These are phyloP conservation scores for Raffaelea ambrosiae DNA, from an alignment of 2,329 filamentous ascomycete genomes.

Conservation along the genomic window DNA sequence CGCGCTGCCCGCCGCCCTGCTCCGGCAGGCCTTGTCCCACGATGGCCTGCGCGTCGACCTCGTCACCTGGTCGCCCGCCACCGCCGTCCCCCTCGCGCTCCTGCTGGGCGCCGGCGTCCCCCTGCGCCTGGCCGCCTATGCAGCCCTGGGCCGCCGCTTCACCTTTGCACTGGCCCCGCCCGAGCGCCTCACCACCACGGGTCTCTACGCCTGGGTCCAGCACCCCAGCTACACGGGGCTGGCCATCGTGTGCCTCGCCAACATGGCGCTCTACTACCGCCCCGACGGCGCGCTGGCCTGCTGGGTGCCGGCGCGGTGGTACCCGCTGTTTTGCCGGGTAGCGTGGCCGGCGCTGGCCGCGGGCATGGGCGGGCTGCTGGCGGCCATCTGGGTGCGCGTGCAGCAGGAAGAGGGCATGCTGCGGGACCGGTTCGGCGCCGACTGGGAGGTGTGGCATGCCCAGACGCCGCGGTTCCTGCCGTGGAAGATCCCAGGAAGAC, in stretches of 20 bases:
- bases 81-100: constrained; percentile 1
- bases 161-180: constrained; percentile 2
- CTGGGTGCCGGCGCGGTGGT: neutral
- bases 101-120: neutral
- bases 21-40: neutral
- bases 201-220: constrained; percentile 2
- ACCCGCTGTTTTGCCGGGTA: no score
- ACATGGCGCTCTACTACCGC: neutral
- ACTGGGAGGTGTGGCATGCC: constrained; percentile 3
- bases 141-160: constrained; percentile 1
- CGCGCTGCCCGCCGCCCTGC: neutral
- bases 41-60: neutral
- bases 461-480: constrained; percentile 2
- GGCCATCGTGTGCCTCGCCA: neutral
- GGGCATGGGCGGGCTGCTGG: neutral
- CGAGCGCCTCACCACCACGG: neutral
- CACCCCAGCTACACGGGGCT: constrained; percentile 2
- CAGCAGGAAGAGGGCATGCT: constrained; percentile 3
- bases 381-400: neutral
- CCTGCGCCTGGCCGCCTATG: constrained; percentile 2
- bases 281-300: constrained; percentile 2
- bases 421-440: neutral
- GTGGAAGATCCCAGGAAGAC: no score
- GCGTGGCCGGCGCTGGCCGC: neutral
- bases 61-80: constrained; percentile 4